Percentiles rank a stretch among this genome's conserved stretches.
phyloP scores from a whole-genome alignment of 2,329 filamentous ascomycete species.

The Fusarium sulawesiense region DNA sequence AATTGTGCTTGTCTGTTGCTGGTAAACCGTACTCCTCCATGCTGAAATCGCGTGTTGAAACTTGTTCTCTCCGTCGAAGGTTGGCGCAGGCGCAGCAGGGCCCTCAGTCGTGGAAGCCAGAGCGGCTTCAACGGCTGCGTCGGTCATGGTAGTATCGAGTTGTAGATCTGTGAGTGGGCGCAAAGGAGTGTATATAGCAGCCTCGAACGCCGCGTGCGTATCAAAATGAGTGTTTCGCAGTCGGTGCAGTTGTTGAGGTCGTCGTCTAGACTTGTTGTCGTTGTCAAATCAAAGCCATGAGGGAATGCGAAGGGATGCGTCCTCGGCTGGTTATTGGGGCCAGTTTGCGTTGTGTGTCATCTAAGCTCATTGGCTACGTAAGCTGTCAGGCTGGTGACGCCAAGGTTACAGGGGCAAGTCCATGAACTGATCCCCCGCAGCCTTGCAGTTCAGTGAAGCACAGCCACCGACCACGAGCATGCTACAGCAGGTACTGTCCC shows the following conservation, averaged over 20 bases:
- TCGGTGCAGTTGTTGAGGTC: background rate
- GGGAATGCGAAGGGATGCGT: slow-evolving; percentile 40
- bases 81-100: slow-evolving; percentile 40
- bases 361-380: slow-evolving; percentile 36
- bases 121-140: slow-evolving; percentile 48
- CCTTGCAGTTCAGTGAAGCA: slow-evolving; percentile 41
- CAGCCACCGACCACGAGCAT: slow-evolving; percentile 24
- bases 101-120: slow-evolving; percentile 43
- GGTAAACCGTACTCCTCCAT: slow-evolving; percentile 80
- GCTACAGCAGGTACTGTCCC: slow-evolving; percentile 2
- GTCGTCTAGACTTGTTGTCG: slow-evolving; percentile 18
- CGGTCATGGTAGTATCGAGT: slow-evolving; percentile 47
- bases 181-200: slow-evolving; percentile 34
- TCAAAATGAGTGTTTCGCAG: slow-evolving; percentile 10
- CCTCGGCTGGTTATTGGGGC: slow-evolving; percentile 34
- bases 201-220: slow-evolving; percentile 20
- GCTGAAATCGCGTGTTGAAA: slow-evolving; percentile 96
- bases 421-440: slow-evolving; percentile 34
- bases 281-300: slow-evolving; percentile 26
- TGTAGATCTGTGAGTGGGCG: slow-evolving; percentile 15
- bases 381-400: slow-evolving; percentile 44
- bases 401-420: slow-evolving; percentile 35
- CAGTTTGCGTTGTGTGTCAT: slow-evolving; percentile 38
- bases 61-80: slow-evolving; percentile 78
- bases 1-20: background rate